Evolutionary conservation across 139 green algal genomes (phyloP).

Genomic region (Trebouxia sp.): DNA sequence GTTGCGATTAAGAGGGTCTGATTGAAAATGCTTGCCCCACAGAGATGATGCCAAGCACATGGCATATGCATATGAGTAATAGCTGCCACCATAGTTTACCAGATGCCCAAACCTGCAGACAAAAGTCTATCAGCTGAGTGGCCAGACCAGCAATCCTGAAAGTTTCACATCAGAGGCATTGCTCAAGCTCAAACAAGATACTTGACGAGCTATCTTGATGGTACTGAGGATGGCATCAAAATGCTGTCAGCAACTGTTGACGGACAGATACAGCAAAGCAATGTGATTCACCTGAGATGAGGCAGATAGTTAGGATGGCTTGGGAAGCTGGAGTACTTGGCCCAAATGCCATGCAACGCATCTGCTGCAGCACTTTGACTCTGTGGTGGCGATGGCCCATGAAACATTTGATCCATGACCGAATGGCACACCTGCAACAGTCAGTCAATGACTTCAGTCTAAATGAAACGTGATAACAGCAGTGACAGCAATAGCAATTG

Average conservation of each 20-base stretch:
- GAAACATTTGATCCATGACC: slow-evolving; percentile 21
- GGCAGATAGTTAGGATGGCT: not conserved
- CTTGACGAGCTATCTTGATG: too few relatives aligned
- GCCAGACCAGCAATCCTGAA: too few relatives aligned
- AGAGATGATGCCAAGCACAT: slow-evolving; percentile 23
- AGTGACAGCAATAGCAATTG: not conserved
- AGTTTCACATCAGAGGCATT: not conserved
- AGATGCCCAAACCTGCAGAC: slow-evolving; percentile 17
- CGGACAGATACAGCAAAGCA: too few relatives aligned
- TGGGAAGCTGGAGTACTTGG: not conserved
- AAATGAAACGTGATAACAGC: too few relatives aligned
- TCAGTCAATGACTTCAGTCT: too few relatives aligned
- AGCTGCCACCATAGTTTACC: slow-evolving; percentile 14
- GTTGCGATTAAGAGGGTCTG: not conserved
- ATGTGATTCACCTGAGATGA: slow-evolving; percentile 7
- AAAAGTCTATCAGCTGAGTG: too few relatives aligned
- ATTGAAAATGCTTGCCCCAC: slow-evolving; percentile 2
- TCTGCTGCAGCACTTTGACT: not conserved
- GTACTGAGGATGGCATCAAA: too few relatives aligned
- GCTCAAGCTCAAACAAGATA: not conserved
- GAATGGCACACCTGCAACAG: slow-evolving; percentile 1
- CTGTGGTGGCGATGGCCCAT: not conserved
- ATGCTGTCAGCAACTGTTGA: too few relatives aligned
- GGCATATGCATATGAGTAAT: slow-evolving; percentile 33
- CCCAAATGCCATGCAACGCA: not conserved